A percentile compares a stretch with the other conserved stretches of the same genome.
Evolutionary conservation across 345 rosid species (phyloP).

Genomic region (Acer negundo): DNA sequence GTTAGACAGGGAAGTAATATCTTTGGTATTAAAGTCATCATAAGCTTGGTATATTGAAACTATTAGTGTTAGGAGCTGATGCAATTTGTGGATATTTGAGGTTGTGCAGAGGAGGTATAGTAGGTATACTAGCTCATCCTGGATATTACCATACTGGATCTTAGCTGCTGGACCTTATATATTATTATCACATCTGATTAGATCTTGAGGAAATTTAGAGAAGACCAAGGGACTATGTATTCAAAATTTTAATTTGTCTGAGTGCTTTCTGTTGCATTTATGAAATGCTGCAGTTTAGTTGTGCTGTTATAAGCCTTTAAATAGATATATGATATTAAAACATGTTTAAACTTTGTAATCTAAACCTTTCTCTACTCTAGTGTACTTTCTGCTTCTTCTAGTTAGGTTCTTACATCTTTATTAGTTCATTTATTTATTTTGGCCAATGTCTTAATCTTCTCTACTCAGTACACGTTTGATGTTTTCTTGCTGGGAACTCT

Average conservation of each 20-base stretch:
- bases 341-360: neutral
- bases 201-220: neutral
- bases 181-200: neutral
- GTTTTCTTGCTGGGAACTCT: neutral
- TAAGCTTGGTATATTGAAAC: neutral
- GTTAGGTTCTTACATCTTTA: neutral
- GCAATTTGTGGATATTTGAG: neutral
- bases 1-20: neutral
- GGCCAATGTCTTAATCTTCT: neutral
- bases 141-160: neutral
- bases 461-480: neutral
- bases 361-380: neutral
- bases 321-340: neutral
- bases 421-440: neutral
- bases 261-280: no score
- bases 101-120: neutral
- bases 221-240: neutral
- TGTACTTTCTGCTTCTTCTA: neutral
- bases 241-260: no score
- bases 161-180: conserved; percentile 4
- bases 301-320: neutral
- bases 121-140: neutral
- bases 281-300: neutral
- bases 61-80: neutral
- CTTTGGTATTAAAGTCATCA: neutral